phyloP scores from a whole-genome alignment of 148 eudicot genomes.

The Rheum nobile region DNA sequence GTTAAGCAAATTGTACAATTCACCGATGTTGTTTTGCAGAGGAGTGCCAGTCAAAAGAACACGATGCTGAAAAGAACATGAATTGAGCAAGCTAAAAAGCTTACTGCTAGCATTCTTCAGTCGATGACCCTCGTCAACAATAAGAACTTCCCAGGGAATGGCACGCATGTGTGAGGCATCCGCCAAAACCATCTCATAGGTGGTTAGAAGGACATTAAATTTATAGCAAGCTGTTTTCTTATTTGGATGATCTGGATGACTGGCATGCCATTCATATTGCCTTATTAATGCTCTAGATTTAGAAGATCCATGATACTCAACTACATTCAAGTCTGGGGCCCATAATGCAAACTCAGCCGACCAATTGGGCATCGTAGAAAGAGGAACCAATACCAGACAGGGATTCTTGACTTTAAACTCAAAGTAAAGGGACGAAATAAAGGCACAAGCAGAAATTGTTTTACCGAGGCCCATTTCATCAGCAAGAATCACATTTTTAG shows the following conservation, averaged over 20 bases:
- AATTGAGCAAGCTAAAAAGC: conserved; percentile 81
- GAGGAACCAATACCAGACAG: conserved; percentile 91
- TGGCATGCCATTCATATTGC: conserved; percentile 87
- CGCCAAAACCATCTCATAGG: conserved; percentile 91
- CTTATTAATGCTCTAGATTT: conserved; percentile 72
- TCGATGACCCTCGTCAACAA: conserved; percentile 98
- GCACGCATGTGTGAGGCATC: conserved; percentile 76
- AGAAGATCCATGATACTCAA: conserved; percentile 87
- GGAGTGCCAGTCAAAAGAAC: conserved; percentile 96
- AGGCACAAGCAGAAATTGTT: conserved; percentile 88
- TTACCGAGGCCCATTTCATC: conserved; percentile 99
- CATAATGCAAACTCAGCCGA: conserved; percentile 83
- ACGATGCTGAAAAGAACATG: conserved; percentile 86
- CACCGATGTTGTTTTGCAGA: conserved; percentile 90
- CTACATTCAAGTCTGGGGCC: conserved; percentile 94
- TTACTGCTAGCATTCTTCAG: conserved; percentile 81
- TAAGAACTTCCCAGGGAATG: conserved; percentile 95
- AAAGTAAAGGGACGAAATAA: conserved; percentile 58
- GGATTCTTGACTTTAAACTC: conserved; percentile 84
- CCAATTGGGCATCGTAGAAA: conserved; percentile 99
- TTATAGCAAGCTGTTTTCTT: conserved; percentile 57
- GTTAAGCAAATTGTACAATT: conserved; percentile 83
- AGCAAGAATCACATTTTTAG: conserved; percentile 90
- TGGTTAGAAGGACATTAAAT: conserved; percentile 87
- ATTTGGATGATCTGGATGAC: conserved; percentile 25